Evolutionary conservation across 352 stramenopile genomes (phyloP), one percentile per base, ranked within the genome.

Genomic region (Salisapilia sapeloensis): DNA sequence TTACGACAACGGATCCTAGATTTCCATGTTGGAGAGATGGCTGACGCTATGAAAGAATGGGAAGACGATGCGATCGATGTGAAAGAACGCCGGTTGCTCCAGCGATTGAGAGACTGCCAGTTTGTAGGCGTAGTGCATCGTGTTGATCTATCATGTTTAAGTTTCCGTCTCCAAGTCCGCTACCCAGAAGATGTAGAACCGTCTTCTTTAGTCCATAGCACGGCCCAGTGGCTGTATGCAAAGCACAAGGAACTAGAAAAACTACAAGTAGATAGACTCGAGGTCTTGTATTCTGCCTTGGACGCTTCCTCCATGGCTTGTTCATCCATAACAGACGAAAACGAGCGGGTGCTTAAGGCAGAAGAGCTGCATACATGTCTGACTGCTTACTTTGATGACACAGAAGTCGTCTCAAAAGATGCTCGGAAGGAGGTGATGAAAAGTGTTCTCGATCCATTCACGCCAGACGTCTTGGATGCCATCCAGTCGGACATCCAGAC

Each of bases 341-440:
- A 29, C 9, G 42, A 46, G n/a, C 13, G 34, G 24, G 22, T 39
- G 23, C 42, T 9, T 43, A 50, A 4, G 40, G 60, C 56, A 0
- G 45, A 21, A 9, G 34, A 36, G 18, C 38, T 80, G 4, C 63
- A 83, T 32, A 30, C 46, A 3, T 67, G 62, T 18, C 44, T 87
- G 8, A 45, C 56, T 4, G 44, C 42, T 10, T 87, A 87, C 42
- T 85, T 87, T 48, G 60, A 81, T 6, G 50, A 76, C 13, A 48
- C 71, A 10, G 34, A 53, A 6, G 35, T 38, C 2, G n/a, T 8
- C 2, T 32, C 31, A 16, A 20, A 7, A 11, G 5, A 16, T 16
- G 40, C 51, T 7, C 21, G 28, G 11, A 38, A 53, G 15, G 56
- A 77, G 21, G 31, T 57, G 19, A 53, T 77, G 40, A 52, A 60